Percentiles rank a stretch among this genome's conserved stretches.
Evolutionary conservation across 257 asterid genomes (phyloP).

Genomic region (Scutellaria baicalensis): DNA sequence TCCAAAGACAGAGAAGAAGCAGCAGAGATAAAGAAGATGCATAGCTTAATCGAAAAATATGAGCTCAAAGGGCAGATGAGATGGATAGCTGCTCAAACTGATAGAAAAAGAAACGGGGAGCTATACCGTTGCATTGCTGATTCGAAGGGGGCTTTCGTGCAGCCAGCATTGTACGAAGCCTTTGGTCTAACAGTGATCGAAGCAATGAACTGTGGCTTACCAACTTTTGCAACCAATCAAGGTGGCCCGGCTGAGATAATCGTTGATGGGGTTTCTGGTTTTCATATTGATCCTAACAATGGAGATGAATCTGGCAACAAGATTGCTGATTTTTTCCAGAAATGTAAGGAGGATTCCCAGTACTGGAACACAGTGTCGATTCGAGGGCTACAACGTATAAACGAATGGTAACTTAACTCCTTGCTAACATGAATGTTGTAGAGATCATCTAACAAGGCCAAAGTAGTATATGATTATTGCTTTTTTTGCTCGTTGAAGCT

Average conservation of each 20-base stretch:
- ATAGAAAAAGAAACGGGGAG: slow-evolving; percentile 63
- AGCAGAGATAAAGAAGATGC: slow-evolving; percentile 83
- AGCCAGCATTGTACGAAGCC: slow-evolving; percentile 89
- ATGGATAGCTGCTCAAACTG: slow-evolving; percentile 93
- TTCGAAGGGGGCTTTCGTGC: slow-evolving; percentile 82
- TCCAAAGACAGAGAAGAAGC: slow-evolving; percentile 92
- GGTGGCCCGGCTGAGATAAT: slow-evolving; percentile 99
- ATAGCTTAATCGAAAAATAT: slow-evolving; percentile 51
- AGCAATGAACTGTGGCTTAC: slow-evolving; percentile 93
- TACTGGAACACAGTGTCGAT: slow-evolving; percentile 61
- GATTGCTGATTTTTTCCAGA: slow-evolving; percentile 76
- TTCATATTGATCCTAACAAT: slow-evolving; percentile 65
- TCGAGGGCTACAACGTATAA: slow-evolving; percentile 70
- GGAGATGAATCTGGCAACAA: slow-evolving; percentile 81
- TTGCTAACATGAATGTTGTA: neutral
- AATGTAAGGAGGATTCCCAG: slow-evolving; percentile 55
- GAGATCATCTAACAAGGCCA: neutral
- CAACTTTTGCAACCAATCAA: slow-evolving; percentile 85
- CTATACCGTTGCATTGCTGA: slow-evolving; percentile 79
- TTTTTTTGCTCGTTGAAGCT: slow-evolving; percentile 39
- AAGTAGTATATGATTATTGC: neutral
- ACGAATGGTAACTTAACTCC: slow-evolving; percentile 51
- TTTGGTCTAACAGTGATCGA: slow-evolving; percentile 85
- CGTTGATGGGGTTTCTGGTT: slow-evolving; percentile 74
- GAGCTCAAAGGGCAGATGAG: slow-evolving; percentile 74